Evolutionary conservation across 2,329 filamentous ascomycete genomes (phyloP), one percentile per base, ranked within the genome.

Genomic region (Madurella mycetomatis): DNA sequence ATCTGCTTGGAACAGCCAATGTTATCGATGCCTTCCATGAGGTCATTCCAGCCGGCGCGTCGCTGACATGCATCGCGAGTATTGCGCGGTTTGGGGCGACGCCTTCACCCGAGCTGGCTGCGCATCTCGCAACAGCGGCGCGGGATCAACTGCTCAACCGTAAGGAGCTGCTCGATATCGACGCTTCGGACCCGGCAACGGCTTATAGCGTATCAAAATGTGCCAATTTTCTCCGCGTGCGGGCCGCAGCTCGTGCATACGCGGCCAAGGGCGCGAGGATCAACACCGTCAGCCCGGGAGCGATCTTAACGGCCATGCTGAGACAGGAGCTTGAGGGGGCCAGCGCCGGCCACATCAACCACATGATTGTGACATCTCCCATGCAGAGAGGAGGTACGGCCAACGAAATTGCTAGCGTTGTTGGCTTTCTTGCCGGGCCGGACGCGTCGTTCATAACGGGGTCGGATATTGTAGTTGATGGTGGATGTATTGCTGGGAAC

Each of bases 11-110:
- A 19, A 64, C 61, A 1, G 61, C 58, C 19, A 55, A 62, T 42
- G 60, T 62, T 13, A 58, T 64, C 18, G 62, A 64, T 13, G 62
- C 62, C 8, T 64, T 64, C 47, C 30, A 41, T 5, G 48, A 53
- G 1, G 34, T 62, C 16, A 49, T 59, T 12, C 44, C 50, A 11
- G 41, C 46, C 1, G 61, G 61, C 9, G 47, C 57, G 7, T 59
- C 57, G 4, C 34, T 64, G 18, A 58, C 57, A 11, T 60, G 57
- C 52, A 62, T 64, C 31, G 55, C 61, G 11, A 63, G 60, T 51
- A 61, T 64, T 37, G 58, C 61, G 1, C 54, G 60, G 16, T 53
- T 55, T 51, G 50, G 52, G 5, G 52, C 48, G 15, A n/a, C 39
- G 7, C 51, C 53, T 2, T 55, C 54, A 9, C 43, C 54, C 3